phyloP scores from a whole-genome alignment of 2,329 filamentous ascomycete genomes.

The Mycosphaerelloides madeirae region DNA sequence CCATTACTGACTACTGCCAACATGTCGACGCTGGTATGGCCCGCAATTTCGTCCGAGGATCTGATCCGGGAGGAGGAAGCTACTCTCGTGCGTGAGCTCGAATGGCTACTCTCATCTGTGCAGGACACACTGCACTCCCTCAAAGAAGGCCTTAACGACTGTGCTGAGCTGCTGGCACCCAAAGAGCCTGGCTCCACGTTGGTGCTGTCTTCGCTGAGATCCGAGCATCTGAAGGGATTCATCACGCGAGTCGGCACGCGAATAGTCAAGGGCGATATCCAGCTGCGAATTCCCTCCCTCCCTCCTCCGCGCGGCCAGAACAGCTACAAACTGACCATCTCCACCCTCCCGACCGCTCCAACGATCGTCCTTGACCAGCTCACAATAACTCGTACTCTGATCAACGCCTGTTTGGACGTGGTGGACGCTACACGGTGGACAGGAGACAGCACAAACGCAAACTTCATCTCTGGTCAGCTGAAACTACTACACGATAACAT shows the following conservation, averaged over 20 bases:
- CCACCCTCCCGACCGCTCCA: conserved; percentile 50
- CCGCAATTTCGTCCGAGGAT: conserved; percentile 49
- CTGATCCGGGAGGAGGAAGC: conserved; percentile 50
- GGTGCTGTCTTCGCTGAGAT: conserved; percentile 78
- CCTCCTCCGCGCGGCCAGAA: conserved; percentile 49
- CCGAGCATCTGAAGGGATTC: conserved; percentile 86
- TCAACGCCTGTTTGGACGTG: conserved; percentile 79
- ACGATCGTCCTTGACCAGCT: conserved; percentile 65
- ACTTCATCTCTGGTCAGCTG: conserved; percentile 56
- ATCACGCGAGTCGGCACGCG: conserved; percentile 86
- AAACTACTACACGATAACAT: conserved; percentile 57
- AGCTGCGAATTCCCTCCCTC: conserved; percentile 69
- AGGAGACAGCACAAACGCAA: conserved; percentile 56
- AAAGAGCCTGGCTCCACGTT: conserved; percentile 82
- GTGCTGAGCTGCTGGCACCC: conserved; percentile 78
- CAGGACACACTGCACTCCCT: conserved; percentile 58
- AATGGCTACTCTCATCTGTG: conserved; percentile 59
- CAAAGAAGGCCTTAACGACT: conserved; percentile 76
- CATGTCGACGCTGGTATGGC: conserved; percentile 61
- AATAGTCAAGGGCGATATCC: conserved; percentile 81
- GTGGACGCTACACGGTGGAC: conserved; percentile 73
- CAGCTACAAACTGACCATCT: conserved; percentile 50
- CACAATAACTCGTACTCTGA: conserved; percentile 65
- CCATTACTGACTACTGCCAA: no score
- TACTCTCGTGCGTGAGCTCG: conserved; percentile 54